Percentiles rank a stretch among this genome's conserved stretches.
These are phyloP conservation scores for Discostella stelligera DNA, from an alignment of 352 stramenopile species.

Conservation along the genomic window DNA sequence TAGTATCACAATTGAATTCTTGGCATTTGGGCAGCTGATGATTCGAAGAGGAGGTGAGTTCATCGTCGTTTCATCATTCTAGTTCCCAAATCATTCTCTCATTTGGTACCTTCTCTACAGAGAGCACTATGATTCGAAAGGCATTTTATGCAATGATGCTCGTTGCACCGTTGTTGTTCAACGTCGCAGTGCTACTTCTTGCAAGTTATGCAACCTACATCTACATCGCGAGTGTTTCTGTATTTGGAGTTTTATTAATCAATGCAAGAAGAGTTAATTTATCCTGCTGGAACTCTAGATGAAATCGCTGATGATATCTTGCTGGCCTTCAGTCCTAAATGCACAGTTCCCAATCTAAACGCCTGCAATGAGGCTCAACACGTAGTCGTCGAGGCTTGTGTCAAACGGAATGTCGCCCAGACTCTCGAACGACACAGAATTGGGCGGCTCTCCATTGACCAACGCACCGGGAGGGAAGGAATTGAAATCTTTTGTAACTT, in stretches of 20 bases:
- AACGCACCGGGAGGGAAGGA: background rate
- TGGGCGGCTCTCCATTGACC: background rate
- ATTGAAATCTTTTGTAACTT: background rate
- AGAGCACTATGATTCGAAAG: conserved; percentile 17
- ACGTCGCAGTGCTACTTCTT: conserved; percentile 38
- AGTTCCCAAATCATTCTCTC: background rate
- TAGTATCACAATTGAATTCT: conserved; percentile 19
- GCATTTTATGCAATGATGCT: conserved; percentile 28
- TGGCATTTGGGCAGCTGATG: conserved; percentile 21
- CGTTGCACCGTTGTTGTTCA: conserved; percentile 33
- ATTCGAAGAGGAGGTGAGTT: conserved; percentile 10
- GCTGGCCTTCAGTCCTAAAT: background rate
- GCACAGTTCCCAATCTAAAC: background rate
- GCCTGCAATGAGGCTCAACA: background rate
- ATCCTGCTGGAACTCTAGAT: background rate
- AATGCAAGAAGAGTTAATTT: conserved; percentile 10
- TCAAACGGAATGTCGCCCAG: background rate
- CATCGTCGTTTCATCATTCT: background rate
- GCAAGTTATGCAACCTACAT: conserved; percentile 51
- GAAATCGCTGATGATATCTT: background rate
- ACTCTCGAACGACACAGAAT: background rate
- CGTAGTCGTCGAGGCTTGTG: background rate
- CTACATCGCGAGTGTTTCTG: conserved; percentile 22
- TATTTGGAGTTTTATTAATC: conserved; percentile 26
- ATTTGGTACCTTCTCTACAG: background rate